These are phyloP conservation scores for Aspergillus sp. DNA, from an alignment of 2,329 filamentous ascomycete species.

Conservation along the genomic window DNA sequence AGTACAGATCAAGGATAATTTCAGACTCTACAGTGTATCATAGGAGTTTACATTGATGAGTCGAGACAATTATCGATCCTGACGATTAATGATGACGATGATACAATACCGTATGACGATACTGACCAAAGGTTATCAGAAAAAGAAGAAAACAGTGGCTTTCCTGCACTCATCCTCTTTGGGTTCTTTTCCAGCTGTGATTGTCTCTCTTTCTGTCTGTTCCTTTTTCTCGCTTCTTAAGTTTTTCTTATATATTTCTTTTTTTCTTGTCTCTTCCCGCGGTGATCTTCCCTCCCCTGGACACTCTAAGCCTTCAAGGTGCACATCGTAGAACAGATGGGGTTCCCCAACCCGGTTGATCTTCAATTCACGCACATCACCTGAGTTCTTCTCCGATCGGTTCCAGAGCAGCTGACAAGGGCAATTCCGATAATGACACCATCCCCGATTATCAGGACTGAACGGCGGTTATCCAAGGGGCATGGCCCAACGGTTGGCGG, in stretches of 20 bases:
- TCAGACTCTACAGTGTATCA: neutral
- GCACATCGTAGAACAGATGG: neutral
- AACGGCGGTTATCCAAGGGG: conserved; percentile 8
- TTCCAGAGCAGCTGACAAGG: conserved; percentile 5
- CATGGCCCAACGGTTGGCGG: neutral
- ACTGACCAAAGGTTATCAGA: conserved; percentile 1
- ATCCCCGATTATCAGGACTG: neutral
- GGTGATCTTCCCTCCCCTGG: neutral
- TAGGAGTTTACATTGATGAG: neutral
- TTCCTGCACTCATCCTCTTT: neutral
- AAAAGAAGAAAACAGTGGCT: neutral
- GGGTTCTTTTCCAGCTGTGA: neutral
- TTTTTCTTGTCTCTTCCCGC: neutral
- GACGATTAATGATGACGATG: neutral
- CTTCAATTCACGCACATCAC: neutral
- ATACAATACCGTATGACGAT: conserved; percentile 4
- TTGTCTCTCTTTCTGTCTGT: neutral
- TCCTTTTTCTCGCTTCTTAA: neutral
- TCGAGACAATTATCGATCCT: neutral
- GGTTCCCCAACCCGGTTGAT: neutral
- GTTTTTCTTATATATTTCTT: neutral
- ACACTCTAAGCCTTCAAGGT: neutral
- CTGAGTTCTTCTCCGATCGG: neutral
- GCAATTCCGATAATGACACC: conserved; percentile 9
- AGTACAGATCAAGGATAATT: neutral